A percentile compares a stretch with the other conserved stretches of the same genome.
These are phyloP conservation scores for Gaeumannomyces sp. DNA, from an alignment of 2,329 filamentous ascomycete genomes.

Conservation along the genomic window DNA sequence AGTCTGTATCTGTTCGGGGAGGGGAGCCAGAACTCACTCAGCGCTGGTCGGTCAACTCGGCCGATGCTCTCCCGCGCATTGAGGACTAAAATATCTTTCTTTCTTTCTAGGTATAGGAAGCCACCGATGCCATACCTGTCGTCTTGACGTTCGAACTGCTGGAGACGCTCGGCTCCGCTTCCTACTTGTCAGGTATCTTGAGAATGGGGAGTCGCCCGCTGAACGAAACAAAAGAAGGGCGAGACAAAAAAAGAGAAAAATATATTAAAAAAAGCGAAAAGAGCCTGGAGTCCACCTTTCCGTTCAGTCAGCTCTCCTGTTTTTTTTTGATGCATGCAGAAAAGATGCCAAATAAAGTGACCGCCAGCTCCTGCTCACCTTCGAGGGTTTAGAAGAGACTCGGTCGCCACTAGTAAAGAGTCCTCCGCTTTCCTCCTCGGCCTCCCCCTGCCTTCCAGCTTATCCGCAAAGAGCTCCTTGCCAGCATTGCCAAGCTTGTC, in stretches of 20 bases:
- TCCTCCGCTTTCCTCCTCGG: constrained; percentile 65
- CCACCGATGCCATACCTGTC: too few relatives aligned
- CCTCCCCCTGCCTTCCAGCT: constrained; percentile 49
- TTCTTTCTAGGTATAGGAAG: too few relatives aligned
- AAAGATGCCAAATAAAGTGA: background rate
- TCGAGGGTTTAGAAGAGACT: background rate
- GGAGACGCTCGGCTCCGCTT: too few relatives aligned
- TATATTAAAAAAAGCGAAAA: background rate
- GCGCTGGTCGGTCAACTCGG: too few relatives aligned
- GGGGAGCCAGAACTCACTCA: background rate
- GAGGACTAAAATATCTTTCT: too few relatives aligned
- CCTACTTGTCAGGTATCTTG: background rate
- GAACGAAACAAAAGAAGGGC: background rate
- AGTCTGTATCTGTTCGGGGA: background rate
- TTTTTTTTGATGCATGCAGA: background rate
- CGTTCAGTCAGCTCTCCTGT: background rate
- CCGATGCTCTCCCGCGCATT: too few relatives aligned
- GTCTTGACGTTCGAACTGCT: too few relatives aligned
- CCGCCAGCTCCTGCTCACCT: background rate
- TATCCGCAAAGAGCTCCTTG: constrained; percentile 64
- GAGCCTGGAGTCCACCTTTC: background rate
- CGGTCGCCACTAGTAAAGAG: constrained; percentile 47
- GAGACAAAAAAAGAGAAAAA: background rate
- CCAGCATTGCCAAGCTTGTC: constrained; percentile 44
- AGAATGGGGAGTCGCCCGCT: background rate